A percentile compares a stretch with the other conserved stretches of the same genome.
phyloP scores from a whole-genome alignment of 2,329 filamentous ascomycete species.

The Cladophialophora bantiana region DNA sequence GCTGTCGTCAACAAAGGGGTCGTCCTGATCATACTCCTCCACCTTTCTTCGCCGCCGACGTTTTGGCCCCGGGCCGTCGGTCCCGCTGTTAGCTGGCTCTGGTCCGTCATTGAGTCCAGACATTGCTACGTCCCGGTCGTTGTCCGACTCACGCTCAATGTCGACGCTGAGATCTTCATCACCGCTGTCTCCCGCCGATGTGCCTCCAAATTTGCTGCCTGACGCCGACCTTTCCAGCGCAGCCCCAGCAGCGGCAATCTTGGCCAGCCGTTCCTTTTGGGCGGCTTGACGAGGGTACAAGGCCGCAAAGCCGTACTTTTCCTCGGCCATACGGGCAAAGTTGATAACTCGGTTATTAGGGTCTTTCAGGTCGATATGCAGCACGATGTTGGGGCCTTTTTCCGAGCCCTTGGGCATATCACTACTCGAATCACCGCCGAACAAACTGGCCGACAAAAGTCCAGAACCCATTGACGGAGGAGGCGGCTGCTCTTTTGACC shows the following conservation, averaged over 20 bases:
- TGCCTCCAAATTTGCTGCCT: conserved; percentile 67
- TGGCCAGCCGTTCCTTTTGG: conserved; percentile 83
- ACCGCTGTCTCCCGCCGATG: conserved; percentile 60
- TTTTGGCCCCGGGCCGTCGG: conserved; percentile 66
- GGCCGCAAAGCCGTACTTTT: conserved; percentile 92
- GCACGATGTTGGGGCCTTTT: conserved; percentile 76
- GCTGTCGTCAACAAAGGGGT: conserved; percentile 83
- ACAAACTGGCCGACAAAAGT: conserved; percentile 67
- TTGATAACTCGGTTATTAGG: conserved; percentile 92
- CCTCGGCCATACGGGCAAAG: conserved; percentile 91
- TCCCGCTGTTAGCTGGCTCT: conserved; percentile 66
- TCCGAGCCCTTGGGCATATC: conserved; percentile 51
- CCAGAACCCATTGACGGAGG: conserved; percentile 69
- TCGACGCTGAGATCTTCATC: conserved; percentile 87
- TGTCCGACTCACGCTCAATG: conserved; percentile 72
- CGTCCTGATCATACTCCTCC: conserved; percentile 71
- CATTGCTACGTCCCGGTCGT: conserved; percentile 56
- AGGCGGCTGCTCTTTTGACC: conserved; percentile 63
- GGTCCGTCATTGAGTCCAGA: conserved; percentile 53
- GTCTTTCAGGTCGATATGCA: conserved; percentile 81
- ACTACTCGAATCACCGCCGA: conserved; percentile 59
- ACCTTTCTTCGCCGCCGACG: conserved; percentile 80
- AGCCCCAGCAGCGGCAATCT: conserved; percentile 86
- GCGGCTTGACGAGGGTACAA: conserved; percentile 90
- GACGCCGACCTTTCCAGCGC: conserved; percentile 70